These are phyloP conservation scores for Xylaria sp. DNA, from an alignment of 2,329 filamentous ascomycete species.

Conservation along the genomic window DNA sequence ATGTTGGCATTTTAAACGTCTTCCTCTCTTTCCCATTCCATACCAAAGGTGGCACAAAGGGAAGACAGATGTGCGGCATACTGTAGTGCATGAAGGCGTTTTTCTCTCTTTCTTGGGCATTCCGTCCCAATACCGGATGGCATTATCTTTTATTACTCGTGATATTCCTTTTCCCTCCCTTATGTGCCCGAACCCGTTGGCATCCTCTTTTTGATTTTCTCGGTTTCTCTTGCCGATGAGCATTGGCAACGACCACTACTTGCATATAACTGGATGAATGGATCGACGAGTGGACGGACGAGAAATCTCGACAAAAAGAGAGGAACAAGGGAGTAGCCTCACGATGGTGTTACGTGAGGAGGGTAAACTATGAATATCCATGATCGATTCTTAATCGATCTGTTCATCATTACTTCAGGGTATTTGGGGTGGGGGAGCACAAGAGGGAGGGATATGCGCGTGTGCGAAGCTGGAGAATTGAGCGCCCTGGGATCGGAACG, in stretches of 20 bases:
- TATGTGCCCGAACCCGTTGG: no score
- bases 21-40: slow-evolving; percentile 7
- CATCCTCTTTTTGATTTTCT: neutral
- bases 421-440: no score
- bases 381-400: no score
- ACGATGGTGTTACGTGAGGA: neutral
- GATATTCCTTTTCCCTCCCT: neutral
- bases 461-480: neutral
- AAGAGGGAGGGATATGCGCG: neutral
- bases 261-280: neutral
- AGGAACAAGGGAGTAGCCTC: neutral
- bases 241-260: neutral
- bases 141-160: neutral
- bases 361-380: no score
- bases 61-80: slow-evolving; percentile 14
- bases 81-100: slow-evolving; percentile 16
- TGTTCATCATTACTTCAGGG: no score
- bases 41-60: slow-evolving; percentile 7
- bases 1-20: slow-evolving; percentile 3
- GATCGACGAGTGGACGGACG: neutral
- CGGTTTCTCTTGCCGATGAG: neutral
- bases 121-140: neutral
- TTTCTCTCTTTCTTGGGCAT: slow-evolving; percentile 5
- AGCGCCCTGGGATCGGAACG: neutral
- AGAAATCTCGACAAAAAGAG: neutral